Base-by-base conservation (phyloP, 192 early-diverging fungal species). In the Linnemannia zychae region DNA sequence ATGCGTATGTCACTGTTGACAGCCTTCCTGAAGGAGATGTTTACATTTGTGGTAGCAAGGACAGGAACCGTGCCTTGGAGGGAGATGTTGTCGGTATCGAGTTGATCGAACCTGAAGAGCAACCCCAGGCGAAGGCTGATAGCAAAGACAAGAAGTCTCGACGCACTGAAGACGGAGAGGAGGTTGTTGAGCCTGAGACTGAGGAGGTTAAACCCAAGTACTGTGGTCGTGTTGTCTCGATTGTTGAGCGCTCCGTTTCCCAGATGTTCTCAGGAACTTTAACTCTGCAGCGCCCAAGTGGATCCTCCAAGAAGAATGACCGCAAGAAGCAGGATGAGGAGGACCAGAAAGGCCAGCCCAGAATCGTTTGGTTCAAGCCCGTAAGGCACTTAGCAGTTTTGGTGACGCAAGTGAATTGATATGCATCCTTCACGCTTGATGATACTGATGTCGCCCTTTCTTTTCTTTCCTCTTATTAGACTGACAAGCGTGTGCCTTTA, bases 1-100 rank as follows among this genome's bases (percentile, higher is more conserved):
- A 98, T 78, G 97, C 96, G 33, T 99, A 99, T 88, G 96, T 97
- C 18, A 92, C 94, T 3, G 90, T 94, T 13, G 95, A 96, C 34
- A 91, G 90, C 67, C 75, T 95, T 3, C 82, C 82, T 7, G 93
- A 93, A 70, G 89, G 91, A 7, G 97, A 97, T 81, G 92, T 97
- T 24, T 95, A 93, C 74, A 94, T 97, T 18, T 93, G 90, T 66
- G 95, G 95, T 20, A 91, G 91, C 47, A 90, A 90, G 47, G 89
- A 91, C 73, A 92, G 95, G n/a, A 97, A 97, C 85, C 91, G 97
- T 50, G 95, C 96, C 7, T 81, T 97, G 6, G 96, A 97, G 71
- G 96, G 95, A 6, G 97, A 97, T 81, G 87, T 93, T 6, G 97
- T 97, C 24, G 93, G 93, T n/a, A 88, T 97, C 4, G 83, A 92